Percentiles rank a stretch among this genome's conserved stretches.
Conservation (phyloP, 2,329 filamentous ascomycete species). For the Colletotrichum sp. region DNA sequence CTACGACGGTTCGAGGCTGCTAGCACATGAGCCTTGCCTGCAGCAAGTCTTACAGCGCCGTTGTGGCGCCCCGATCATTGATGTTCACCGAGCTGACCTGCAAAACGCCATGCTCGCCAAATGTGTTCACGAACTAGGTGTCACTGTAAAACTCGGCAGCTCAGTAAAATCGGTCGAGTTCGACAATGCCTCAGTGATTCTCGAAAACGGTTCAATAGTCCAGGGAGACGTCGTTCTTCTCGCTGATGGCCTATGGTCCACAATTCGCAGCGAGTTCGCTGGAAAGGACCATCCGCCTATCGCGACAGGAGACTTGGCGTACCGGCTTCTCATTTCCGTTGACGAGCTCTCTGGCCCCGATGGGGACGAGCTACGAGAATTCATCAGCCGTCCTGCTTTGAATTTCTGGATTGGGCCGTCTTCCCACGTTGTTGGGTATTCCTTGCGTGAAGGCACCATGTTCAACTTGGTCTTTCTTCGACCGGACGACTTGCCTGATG, state of each 20-base stretch:
- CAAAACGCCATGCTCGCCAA: slow-evolving; percentile 43
- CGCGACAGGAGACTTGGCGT: slow-evolving; percentile 59
- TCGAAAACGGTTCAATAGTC: slow-evolving; percentile 35
- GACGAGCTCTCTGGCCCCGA: slow-evolving; percentile 47
- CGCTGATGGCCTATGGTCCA: slow-evolving; percentile 50
- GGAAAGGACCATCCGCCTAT: slow-evolving; percentile 45
- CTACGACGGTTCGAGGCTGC: slow-evolving; percentile 4
- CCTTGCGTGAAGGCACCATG: slow-evolving; percentile 42
- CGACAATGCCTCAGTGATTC: slow-evolving; percentile 28
- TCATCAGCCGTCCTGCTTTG: slow-evolving; percentile 50
- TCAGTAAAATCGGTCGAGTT: neutral
- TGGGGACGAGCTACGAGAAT: slow-evolving; percentile 38
- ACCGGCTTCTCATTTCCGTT: slow-evolving; percentile 52
- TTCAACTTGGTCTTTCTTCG: slow-evolving; percentile 43
- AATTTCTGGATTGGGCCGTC: slow-evolving; percentile 59
- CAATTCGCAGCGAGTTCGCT: slow-evolving; percentile 46
- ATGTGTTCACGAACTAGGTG: slow-evolving; percentile 46
- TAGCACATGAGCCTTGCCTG: neutral
- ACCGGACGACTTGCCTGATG: neutral
- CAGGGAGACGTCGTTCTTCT: slow-evolving; percentile 47
- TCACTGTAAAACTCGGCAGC: slow-evolving; percentile 21
- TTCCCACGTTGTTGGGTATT: slow-evolving; percentile 52
- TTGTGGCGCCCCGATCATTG: slow-evolving; percentile 40
- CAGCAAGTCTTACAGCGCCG: neutral
- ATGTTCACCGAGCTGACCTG: slow-evolving; percentile 53